These are phyloP conservation scores for Saturnispora bothae DNA, from an alignment of 805 yeast genomes.

Conservation along the genomic window DNA sequence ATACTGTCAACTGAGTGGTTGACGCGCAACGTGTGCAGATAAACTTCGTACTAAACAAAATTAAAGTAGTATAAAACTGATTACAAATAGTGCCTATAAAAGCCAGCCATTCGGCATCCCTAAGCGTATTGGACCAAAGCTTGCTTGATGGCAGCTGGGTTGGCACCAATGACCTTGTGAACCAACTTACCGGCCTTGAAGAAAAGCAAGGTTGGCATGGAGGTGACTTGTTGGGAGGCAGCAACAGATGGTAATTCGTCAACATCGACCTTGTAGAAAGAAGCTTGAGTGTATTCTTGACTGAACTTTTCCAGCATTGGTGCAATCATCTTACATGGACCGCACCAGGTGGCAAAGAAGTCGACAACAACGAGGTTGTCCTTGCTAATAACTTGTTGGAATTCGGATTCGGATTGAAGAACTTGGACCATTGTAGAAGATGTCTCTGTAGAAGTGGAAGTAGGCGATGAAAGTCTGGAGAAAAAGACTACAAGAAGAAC, in stretches of 20 bases:
- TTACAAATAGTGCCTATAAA: no score
- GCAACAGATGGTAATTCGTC: conserved; percentile 75
- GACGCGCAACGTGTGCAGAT: no score
- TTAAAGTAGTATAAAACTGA: no score
- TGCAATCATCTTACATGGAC: conserved; percentile 96
- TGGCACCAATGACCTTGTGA: conserved; percentile 80
- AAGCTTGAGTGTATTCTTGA: conserved; percentile 51
- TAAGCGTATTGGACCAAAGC: conserved; percentile 30
- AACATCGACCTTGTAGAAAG: conserved; percentile 85
- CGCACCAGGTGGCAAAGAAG: conserved; percentile 97
- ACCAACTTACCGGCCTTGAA: conserved; percentile 77
- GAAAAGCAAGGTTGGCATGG: conserved; percentile 58
- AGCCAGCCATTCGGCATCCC: background rate
- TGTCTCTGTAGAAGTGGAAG: conserved; percentile 1
- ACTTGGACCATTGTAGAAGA: conserved; percentile 38
- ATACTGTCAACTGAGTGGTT: no score
- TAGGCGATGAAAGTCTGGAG: background rate
- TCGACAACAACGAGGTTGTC: conserved; percentile 77
- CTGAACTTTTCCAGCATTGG: conserved; percentile 84
- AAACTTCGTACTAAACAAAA: no score
- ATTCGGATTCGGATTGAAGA: conserved; percentile 41
- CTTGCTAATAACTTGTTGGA: conserved; percentile 51
- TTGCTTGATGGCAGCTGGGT: conserved; percentile 73
- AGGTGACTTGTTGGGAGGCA: conserved; percentile 44
- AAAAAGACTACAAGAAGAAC: background rate